phyloP scores from a whole-genome alignment of 441 rosid genomes.

The Capsella rubella region DNA sequence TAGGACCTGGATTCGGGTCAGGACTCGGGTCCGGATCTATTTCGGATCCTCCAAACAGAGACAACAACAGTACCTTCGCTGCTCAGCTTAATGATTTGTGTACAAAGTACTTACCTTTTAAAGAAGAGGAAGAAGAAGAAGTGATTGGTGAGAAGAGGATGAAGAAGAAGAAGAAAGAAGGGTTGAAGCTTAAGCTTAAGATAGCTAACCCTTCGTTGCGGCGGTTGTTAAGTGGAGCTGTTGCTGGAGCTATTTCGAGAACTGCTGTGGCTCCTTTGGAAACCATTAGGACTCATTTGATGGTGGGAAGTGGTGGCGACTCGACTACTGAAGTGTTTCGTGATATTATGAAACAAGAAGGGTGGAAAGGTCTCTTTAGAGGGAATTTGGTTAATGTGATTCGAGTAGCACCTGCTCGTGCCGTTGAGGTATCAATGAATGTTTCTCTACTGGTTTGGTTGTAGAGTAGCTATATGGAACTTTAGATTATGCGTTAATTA shows the following conservation, averaged over 20 bases:
- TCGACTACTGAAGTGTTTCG: slow-evolving; percentile 72
- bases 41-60: slow-evolving; percentile 43
- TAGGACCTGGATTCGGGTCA: slow-evolving; percentile 73
- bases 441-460: not conserved
- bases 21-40: slow-evolving; percentile 48
- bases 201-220: slow-evolving; percentile 75
- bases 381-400: slow-evolving; percentile 93
- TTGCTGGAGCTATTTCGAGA: slow-evolving; percentile 90
- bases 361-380: slow-evolving; percentile 92
- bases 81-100: slow-evolving; percentile 57
- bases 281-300: slow-evolving; percentile 92
- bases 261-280: slow-evolving; percentile 94
- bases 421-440: slow-evolving; percentile 77
- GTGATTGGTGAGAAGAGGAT: slow-evolving; percentile 42
- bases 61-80: slow-evolving; percentile 43
- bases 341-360: slow-evolving; percentile 80
- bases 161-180: slow-evolving; percentile 58
- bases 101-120: slow-evolving; percentile 55
- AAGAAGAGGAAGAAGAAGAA: slow-evolving; percentile 40
- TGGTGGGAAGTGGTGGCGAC: slow-evolving; percentile 92
- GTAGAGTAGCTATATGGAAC: not conserved
- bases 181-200: slow-evolving; percentile 72
- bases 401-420: slow-evolving; percentile 93
- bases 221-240: slow-evolving; percentile 82
- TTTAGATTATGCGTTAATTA: not conserved